These are phyloP conservation scores for Centaurea solstitialis DNA, from an alignment of 129 eudicot species.

Conservation along the genomic window DNA sequence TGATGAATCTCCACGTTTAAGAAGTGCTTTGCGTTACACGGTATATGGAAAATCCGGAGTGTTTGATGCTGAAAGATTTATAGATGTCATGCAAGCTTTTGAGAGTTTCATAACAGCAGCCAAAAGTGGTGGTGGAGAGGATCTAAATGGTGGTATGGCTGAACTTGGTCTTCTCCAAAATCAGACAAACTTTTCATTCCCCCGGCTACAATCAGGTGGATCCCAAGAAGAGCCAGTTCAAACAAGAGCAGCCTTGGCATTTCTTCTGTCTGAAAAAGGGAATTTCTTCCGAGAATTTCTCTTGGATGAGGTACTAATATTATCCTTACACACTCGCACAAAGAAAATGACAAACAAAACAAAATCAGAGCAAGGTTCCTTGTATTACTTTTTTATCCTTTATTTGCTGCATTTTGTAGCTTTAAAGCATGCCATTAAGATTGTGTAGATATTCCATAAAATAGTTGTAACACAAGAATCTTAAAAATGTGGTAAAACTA, in stretches of 20 bases:
- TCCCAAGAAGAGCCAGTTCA: constrained; percentile 63
- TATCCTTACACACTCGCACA: not conserved
- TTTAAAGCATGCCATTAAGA: not conserved
- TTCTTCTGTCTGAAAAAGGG: constrained; percentile 88
- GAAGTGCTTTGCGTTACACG: constrained; percentile 93
- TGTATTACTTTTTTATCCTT: not conserved
- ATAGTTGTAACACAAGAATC: not conserved
- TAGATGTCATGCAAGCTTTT: constrained; percentile 99
- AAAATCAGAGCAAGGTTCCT: not conserved
- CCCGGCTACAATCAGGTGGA: constrained; percentile 39
- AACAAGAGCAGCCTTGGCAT: constrained; percentile 96
- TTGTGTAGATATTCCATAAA: not conserved
- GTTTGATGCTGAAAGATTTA: constrained; percentile 96
- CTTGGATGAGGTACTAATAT: constrained; percentile 79
- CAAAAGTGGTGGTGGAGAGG: constrained; percentile 98
- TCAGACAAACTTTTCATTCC: constrained; percentile 44
- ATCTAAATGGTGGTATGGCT: constrained; percentile 89
- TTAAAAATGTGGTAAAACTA: not conserved
- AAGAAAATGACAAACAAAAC: not conserved
- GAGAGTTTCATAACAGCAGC: constrained; percentile 95
- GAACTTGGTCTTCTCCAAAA: constrained; percentile 82
- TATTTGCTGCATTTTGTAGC: not conserved
- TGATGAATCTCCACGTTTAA: constrained; percentile 97
- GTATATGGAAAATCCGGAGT: constrained; percentile 94
- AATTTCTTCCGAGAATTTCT: constrained; percentile 96